Base-by-base conservation (phyloP, 2,329 filamentous ascomycete genomes). In the Cryphonectria nitschkei region DNA sequence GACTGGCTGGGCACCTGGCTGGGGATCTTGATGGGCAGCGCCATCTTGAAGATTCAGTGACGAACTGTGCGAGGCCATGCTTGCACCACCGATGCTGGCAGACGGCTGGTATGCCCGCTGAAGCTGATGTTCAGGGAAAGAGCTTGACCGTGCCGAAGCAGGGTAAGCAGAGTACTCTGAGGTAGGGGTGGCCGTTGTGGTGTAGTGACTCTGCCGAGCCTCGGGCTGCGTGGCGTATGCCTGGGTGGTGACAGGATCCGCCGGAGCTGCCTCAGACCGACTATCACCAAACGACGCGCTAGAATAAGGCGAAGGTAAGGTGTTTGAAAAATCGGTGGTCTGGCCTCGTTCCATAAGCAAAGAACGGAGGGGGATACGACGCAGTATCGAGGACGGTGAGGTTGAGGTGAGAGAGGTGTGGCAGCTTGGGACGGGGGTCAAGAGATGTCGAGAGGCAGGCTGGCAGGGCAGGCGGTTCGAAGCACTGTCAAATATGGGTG, bases 11-110 rank as follows among this genome's bases (percentile, higher is more conserved):
- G 89, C 74, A 63, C 74, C 87, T 86, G 89, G 87, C 82, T 88
- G 86, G 85, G 89, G 75, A 62, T 74, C 87, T 86, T 91, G 91
- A 91, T 92, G 90, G 67, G 58, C 67, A 85, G 88, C 86, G 80
- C 83, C 92, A 93, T 94, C 92, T 88, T 90, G 88, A 86, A 93
- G 86, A 90, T 92, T 88, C 88, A 93, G 89, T 85, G 93, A 97
- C 94, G 93, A 93, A 97, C 95, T 97, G 92, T 93, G 93, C 92
- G 94, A 84, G 90, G 95, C 94, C 95, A 98, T 98, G 91, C 91
- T 92, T 90, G 90, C 92, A 84, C 82, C 84, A 83, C 91, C 89
- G 84, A 90, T 90, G 85, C 88, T 89, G 50, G 32, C 67, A 82
- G 93, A 86, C 83, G 90, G 90, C 83, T 94, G 92, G 86, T 96